Evolutionary conservation across 2,329 filamentous ascomycete genomes (phyloP), one percentile per base, ranked within the genome.

Genomic region (Lasiodiplodia gonubiensis): DNA sequence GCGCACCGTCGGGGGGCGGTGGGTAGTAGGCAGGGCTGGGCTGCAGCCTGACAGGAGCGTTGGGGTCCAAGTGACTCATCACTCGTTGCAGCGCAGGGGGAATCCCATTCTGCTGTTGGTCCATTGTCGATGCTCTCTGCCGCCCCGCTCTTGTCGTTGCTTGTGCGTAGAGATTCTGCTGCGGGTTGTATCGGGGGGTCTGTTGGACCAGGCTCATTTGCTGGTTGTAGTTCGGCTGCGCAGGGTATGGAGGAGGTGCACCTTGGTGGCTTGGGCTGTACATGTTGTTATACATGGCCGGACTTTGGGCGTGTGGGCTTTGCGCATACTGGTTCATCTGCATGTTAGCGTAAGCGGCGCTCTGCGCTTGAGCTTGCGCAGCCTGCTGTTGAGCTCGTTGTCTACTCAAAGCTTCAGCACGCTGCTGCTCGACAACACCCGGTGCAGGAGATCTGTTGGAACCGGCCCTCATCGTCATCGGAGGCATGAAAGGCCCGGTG

Each of bases 11-110:
- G 7, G 91, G 89, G 2, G 94, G 92, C 23, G 95, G 95, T 12
- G 95, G 95, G 74, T 98, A 99, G 80, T 99, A 99, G 1, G 95
- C 95, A 5, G 95, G 95, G 73, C 93, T 97, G 2, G 95, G 95
- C 77, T 99, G 95, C 67, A 98, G 81, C 60, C 95, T 88, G 74
- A 99, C 98, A 0, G 95, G 95, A 69, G 94, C 92, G 73, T 89
- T 98, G 1, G 95, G 95, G 75, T 99, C 95, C 53, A 99, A 86
- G 79, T 98, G 94, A 77, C 93, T 97, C 51, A 95, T 95, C 25
- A 99, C 95, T 72, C 95, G 87, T 80, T 99, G 95, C 68, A 99
- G 92, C 3, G 94, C 90, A 16, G 92, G 90, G 5, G 95, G 95
- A 68, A 99, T 97, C 2, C 94, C 94, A 70, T 91, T 94, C 60